Evolutionary conservation across 148 eudicot species (phyloP), one percentile per base, ranked within the genome.

Genomic region (Heliosperma pusillum): DNA sequence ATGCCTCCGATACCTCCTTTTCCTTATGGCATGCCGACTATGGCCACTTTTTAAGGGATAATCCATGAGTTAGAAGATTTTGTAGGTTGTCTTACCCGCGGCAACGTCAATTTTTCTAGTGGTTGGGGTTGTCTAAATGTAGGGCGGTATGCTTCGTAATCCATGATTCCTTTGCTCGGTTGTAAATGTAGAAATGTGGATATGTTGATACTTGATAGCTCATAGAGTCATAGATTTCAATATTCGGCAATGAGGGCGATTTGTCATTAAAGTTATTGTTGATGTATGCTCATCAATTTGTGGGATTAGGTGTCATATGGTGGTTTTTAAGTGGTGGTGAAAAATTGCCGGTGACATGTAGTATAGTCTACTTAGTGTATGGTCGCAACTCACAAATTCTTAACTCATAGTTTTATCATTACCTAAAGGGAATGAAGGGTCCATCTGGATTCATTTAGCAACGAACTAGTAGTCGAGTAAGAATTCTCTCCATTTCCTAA

Each of bases 1-100:
- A 94, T 94, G 98, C 98, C 98, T 53, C 97, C 98, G 70, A 94
- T 94, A 97, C 98, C 98, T 53, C 97, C 98, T 47, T 93, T 74
- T 66, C 36, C 36, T 3, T 33, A 33, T 33, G 98, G 98, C 73
- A 93, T 93, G 98, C 98, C 98, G 26, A 88, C 92, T 13, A 91
- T 93, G 98, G 97, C 97, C 15, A 84, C 92, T 5, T 93, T 89
- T 71, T 93, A 76, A 83, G 15, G 36, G 50, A 64, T 9, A 10
- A 22, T 65, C 42, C 52, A 17, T 73, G 30, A 16, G 36, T 0
- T 3, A 1, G 33, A 71, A 66, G 30, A 80, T 80, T 80, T 74
- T 33, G 81, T 80, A 69, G 69, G 40, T 52, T 74, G 74, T 47
- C 57, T 77, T 72, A 17, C 74, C 74, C 29, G 53, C 73, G 72